Evolutionary conservation across 1,284 basidiomycete genomes (phyloP).

Genomic region (Singerocomus inundabilis): DNA sequence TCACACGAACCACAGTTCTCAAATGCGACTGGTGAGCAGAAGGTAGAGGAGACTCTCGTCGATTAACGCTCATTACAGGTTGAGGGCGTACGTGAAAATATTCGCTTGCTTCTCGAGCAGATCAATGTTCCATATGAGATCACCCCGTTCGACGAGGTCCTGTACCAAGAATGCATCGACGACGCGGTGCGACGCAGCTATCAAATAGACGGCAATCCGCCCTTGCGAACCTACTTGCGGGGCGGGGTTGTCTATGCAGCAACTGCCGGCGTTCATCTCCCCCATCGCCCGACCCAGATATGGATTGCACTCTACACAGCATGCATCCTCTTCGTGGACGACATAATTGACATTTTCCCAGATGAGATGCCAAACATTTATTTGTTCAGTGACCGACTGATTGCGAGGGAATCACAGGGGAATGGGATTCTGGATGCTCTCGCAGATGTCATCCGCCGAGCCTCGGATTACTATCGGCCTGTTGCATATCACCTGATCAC

Average conservation of each 20-base stretch:
- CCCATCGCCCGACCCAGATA: constrained; percentile 14
- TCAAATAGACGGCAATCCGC: constrained; percentile 12
- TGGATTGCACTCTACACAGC: constrained; percentile 36
- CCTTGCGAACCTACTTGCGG: constrained; percentile 16
- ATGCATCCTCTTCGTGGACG: constrained; percentile 33
- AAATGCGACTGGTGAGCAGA: constrained; percentile 18
- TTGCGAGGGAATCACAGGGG: constrained; percentile 20
- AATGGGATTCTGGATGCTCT: constrained; percentile 27
- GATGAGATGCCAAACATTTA: constrained; percentile 23
- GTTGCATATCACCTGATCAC: constrained; percentile 29
- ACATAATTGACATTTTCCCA: constrained; percentile 14
- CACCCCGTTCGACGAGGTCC: constrained; percentile 10
- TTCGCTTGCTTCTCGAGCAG: constrained; percentile 18
- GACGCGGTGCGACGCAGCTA: constrained; percentile 19
- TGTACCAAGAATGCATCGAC: no score
- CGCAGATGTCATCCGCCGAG: no score
- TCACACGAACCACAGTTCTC: neutral
- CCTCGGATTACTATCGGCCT: constrained; percentile 14
- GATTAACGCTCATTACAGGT: constrained; percentile 9
- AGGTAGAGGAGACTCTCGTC: accelerated
- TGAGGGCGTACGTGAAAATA: constrained; percentile 10
- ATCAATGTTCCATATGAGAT: constrained; percentile 20
- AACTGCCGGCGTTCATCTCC: constrained; percentile 16
- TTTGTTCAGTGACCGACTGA: constrained; percentile 31
- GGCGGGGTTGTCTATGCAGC: constrained; percentile 21